These are phyloP conservation scores for Scedosporium boydii DNA, from an alignment of 2,329 filamentous ascomycete genomes.

Conservation along the genomic window DNA sequence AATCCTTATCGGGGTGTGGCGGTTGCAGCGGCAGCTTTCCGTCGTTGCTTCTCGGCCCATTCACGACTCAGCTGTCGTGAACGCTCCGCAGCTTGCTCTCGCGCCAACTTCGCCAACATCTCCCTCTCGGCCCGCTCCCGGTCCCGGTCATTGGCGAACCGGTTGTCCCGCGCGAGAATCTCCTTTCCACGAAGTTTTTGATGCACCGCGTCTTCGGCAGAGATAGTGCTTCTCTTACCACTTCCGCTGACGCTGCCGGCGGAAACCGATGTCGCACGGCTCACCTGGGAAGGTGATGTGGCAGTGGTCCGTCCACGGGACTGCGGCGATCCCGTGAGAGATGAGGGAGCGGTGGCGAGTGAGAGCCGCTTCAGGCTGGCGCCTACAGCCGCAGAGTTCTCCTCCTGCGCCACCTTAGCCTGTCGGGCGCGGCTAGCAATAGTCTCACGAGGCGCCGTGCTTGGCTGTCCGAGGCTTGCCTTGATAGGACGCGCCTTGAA, in stretches of 20 bases:
- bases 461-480: constrained; percentile 28
- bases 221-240: constrained; percentile 32
- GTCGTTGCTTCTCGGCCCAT: constrained; percentile 51
- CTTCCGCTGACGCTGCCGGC: constrained; percentile 30
- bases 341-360: constrained; percentile 3
- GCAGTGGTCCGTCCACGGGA: constrained; percentile 18
- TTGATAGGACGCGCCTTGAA: constrained; percentile 54
- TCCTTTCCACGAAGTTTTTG: constrained; percentile 44
- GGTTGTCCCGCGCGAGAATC: constrained; percentile 43
- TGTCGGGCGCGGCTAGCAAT: constrained; percentile 47
- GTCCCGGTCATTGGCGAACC: constrained; percentile 35
- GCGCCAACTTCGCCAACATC: constrained; percentile 39
- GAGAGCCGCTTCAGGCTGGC: constrained; percentile 17
- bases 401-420: constrained; percentile 25
- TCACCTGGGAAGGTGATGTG: constrained; percentile 15
- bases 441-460: constrained; percentile 43
- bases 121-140: constrained; percentile 47
- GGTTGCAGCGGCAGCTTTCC: constrained; percentile 21
- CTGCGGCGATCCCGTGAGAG: constrained; percentile 10
- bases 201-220: constrained; percentile 38
- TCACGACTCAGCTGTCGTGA: constrained; percentile 49
- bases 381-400: constrained; percentile 12
- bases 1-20: background rate
- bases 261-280: constrained; percentile 35
- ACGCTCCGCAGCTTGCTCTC: constrained; percentile 52